Evolutionary conservation across 306 rosid species (phyloP).

Genomic region (Castanea mollissima): DNA sequence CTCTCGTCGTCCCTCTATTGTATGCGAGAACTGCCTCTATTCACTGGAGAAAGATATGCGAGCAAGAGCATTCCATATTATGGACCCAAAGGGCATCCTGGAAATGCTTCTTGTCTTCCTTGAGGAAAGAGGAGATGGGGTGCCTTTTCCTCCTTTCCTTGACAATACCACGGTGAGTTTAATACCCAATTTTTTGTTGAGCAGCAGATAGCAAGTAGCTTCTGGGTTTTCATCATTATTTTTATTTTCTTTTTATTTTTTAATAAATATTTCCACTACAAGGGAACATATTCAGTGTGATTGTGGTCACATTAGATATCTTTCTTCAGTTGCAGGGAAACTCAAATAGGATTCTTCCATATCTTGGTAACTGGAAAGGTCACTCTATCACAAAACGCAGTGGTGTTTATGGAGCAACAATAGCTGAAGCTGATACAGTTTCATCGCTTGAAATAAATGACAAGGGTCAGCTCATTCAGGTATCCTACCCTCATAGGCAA

Average conservation of each 20-base stretch:
- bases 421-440: slow-evolving; percentile 64
- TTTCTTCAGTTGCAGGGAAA: slow-evolving; percentile 26
- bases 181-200: neutral
- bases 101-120: slow-evolving; percentile 87
- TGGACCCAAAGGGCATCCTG: slow-evolving; percentile 82
- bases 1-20: slow-evolving; percentile 81
- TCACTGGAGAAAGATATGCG: slow-evolving; percentile 67
- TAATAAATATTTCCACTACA: slow-evolving; percentile 27
- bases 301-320: neutral
- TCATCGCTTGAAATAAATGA: slow-evolving; percentile 63
- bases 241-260: neutral
- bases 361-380: slow-evolving; percentile 94
- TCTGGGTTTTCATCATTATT: neutral
- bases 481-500: slow-evolving; percentile 28
- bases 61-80: slow-evolving; percentile 85
- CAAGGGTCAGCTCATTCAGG: slow-evolving; percentile 79
- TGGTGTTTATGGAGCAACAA: slow-evolving; percentile 93
- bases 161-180: slow-evolving; percentile 41
- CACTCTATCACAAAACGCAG: slow-evolving; percentile 82
- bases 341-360: slow-evolving; percentile 58
- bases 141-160: slow-evolving; percentile 45
- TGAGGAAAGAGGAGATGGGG: slow-evolving; percentile 70
- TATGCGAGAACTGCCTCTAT: slow-evolving; percentile 86
- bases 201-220: neutral
- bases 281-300: neutral